phyloP scores from a whole-genome alignment of 2,329 filamentous ascomycete genomes.

The Acrocalymma vagum region DNA sequence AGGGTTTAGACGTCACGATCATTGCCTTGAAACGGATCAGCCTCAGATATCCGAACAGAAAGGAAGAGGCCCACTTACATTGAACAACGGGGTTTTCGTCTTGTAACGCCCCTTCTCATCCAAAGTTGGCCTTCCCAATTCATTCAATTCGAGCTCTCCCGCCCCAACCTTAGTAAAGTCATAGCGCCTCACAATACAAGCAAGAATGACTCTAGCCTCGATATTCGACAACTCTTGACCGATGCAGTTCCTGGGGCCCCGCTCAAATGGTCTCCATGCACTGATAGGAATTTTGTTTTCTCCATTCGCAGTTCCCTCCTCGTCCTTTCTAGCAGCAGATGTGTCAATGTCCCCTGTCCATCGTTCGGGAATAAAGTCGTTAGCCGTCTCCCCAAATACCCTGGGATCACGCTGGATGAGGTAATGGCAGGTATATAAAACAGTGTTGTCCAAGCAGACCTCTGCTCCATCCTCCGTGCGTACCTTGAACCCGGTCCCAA shows the following conservation, averaged over 20 bases:
- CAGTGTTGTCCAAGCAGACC: slow-evolving; percentile 53
- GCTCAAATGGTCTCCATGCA: slow-evolving; percentile 65
- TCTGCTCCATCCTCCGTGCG: slow-evolving; percentile 52
- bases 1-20: slow-evolving; percentile 40
- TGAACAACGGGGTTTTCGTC: slow-evolving; percentile 41
- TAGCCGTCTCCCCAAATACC: slow-evolving; percentile 40
- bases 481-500: slow-evolving; percentile 51
- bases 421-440: slow-evolving; percentile 54
- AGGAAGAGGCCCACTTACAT: slow-evolving; percentile 30
- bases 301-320: slow-evolving; percentile 12
- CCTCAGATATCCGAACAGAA: neutral
- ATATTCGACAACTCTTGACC: slow-evolving; percentile 65
- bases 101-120: slow-evolving; percentile 37
- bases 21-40: slow-evolving; percentile 31
- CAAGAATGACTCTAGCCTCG: slow-evolving; percentile 62
- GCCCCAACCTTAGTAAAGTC: slow-evolving; percentile 46
- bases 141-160: slow-evolving; percentile 35
- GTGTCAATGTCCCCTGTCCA: slow-evolving; percentile 48
- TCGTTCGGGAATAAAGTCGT: slow-evolving; percentile 45
- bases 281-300: slow-evolving; percentile 44
- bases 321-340: slow-evolving; percentile 22
- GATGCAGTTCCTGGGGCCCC: slow-evolving; percentile 65
- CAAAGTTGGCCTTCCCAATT: slow-evolving; percentile 31
- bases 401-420: slow-evolving; percentile 47
- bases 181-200: slow-evolving; percentile 42